Evolutionary conservation across 331 rosid genomes (phyloP).

Genomic region (Malus hybrid): DNA sequence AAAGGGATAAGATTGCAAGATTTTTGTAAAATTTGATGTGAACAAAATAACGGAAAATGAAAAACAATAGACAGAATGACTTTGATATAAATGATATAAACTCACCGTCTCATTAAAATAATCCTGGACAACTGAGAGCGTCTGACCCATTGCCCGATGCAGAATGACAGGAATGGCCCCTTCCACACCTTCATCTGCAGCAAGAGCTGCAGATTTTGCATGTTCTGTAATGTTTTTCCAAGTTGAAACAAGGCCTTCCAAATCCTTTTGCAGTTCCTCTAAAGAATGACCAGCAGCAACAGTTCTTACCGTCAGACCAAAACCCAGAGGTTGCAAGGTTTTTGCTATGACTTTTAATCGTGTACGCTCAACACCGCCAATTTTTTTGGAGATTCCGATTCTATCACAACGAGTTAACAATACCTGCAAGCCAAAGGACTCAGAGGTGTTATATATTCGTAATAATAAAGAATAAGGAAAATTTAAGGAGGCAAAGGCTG

Average conservation of each 20-base stretch:
- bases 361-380: slow-evolving; percentile 75
- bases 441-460: slow-evolving; percentile 7
- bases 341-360: slow-evolving; percentile 87
- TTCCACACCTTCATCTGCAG: slow-evolving; percentile 96
- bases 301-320: slow-evolving; percentile 92
- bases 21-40: not conserved
- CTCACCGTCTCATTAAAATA: slow-evolving; percentile 74
- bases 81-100: slow-evolving; percentile 13
- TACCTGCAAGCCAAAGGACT: slow-evolving; percentile 54
- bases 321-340: slow-evolving; percentile 90
- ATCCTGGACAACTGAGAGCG: slow-evolving; percentile 97
- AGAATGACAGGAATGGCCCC: slow-evolving; percentile 89
- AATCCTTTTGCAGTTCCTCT: slow-evolving; percentile 87
- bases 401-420: slow-evolving; percentile 57
- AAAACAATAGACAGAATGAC: not conserved
- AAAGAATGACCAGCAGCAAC: slow-evolving; percentile 91
- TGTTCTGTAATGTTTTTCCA: slow-evolving; percentile 84
- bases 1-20: slow-evolving; percentile 9
- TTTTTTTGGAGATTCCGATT: slow-evolving; percentile 85
- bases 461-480: slow-evolving; percentile 9
- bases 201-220: slow-evolving; percentile 91
- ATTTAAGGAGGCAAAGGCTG: slow-evolving; percentile 9
- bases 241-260: slow-evolving; percentile 72
- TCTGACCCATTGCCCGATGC: slow-evolving; percentile 94
- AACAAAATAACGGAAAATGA: not conserved